phyloP scores from a whole-genome alignment of 2,329 filamentous ascomycete species.

The Sclerotinia glacialis region DNA sequence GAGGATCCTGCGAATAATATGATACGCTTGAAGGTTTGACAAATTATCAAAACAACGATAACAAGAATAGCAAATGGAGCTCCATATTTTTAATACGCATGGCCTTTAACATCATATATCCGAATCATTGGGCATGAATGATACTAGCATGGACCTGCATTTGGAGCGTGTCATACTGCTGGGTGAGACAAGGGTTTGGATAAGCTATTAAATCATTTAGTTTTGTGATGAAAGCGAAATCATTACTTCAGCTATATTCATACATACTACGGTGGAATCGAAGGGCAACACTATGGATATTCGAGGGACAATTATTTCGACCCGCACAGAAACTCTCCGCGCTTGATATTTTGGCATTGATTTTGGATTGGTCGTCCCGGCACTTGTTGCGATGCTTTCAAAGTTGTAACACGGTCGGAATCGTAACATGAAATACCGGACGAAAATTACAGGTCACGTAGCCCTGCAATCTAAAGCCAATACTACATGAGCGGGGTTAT shows the following conservation, averaged over 20 bases:
- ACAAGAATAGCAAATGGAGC: constrained; percentile 4
- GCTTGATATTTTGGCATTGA: not conserved
- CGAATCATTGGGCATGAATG: constrained; percentile 8
- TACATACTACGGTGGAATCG: not conserved
- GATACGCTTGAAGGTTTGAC: not conserved
- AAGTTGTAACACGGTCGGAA: not conserved
- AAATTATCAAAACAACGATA: not conserved
- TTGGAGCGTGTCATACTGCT: constrained; percentile 8
- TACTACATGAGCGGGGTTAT: not conserved
- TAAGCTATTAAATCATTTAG: not conserved
- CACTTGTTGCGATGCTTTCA: not conserved
- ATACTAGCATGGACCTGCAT: constrained; percentile 8
- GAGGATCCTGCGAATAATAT: not conserved
- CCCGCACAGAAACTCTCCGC: not conserved
- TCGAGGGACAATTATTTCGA: not conserved
- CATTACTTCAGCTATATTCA: not conserved
- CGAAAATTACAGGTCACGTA: constrained; percentile 1
- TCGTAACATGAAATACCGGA: not conserved
- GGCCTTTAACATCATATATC: constrained; percentile 5
- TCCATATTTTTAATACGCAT: constrained; percentile 7
- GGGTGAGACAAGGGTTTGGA: constrained; percentile 1
- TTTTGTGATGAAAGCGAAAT: not conserved
- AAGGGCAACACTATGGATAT: not conserved
- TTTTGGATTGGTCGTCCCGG: not conserved
- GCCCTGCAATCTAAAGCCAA: not conserved